phyloP scores from a whole-genome alignment of 768 basidiomycete genomes.

The Lentinula sp. region DNA sequence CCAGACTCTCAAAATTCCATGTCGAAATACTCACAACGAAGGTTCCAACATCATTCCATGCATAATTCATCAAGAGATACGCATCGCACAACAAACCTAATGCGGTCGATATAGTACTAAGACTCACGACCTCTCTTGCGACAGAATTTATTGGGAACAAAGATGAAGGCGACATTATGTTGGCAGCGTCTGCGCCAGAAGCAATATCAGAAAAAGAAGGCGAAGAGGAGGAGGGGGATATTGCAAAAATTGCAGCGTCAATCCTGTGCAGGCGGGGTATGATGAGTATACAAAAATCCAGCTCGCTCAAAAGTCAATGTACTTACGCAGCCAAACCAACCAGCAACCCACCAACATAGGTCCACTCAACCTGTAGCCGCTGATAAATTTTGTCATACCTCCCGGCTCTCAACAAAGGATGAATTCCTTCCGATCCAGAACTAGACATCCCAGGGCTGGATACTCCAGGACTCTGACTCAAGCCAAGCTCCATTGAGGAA shows the following conservation, averaged over 20 bases:
- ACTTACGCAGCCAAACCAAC: constrained; percentile 55
- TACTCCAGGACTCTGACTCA: neutral
- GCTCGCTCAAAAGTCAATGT: neutral
- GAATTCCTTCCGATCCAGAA: neutral
- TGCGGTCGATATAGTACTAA: constrained; percentile 54
- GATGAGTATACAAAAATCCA: neutral
- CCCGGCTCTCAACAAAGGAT: constrained; percentile 26
- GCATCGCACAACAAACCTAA: constrained; percentile 58
- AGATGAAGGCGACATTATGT: neutral
- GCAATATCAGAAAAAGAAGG: neutral
- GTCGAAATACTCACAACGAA: constrained; percentile 40
- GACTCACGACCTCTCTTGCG: constrained; percentile 46
- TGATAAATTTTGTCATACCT: constrained; percentile 45
- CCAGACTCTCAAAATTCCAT: too few relatives aligned
- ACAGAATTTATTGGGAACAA: constrained; percentile 35
- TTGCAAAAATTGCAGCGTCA: constrained; percentile 58
- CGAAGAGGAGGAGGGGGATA: constrained; percentile 38
- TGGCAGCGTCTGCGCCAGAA: neutral
- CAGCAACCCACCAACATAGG: constrained; percentile 58
- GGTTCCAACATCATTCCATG: constrained; percentile 40
- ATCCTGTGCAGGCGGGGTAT: constrained; percentile 21
- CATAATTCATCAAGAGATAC: constrained; percentile 64
- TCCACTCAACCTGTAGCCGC: constrained; percentile 57
- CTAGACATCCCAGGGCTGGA: neutral
- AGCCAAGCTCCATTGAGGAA: neutral